Base-by-base conservation (phyloP, 768 basidiomycete species). In the Tulasnella sp. region DNA sequence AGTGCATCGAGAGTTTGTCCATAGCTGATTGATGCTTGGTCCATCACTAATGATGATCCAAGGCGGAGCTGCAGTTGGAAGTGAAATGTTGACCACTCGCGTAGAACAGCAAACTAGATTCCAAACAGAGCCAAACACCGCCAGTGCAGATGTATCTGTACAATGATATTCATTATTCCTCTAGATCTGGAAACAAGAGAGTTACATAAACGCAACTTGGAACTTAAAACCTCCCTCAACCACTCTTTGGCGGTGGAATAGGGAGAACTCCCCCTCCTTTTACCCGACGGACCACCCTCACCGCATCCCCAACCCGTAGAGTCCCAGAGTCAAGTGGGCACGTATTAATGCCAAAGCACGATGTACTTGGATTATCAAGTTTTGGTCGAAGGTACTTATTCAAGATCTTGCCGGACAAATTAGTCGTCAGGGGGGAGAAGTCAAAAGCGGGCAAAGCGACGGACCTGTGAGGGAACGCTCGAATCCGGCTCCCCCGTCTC, bases 361-460 rank as follows among this genome's bases (percentile, higher is more conserved):
- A 87, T 81, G 87, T 88, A 85, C 86, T 84, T 80, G 87, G 87
- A 1, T 86, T 82, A 31, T 79, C 83, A 0, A 89, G 88, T 83
- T 92, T 90, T 75, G 92, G 77, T 24, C 91, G 90, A 40, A 93
- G 89, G 84, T 92, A 91, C 86, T 92, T 93, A 89, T 91, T 91
- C 14, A 94, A 83, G 9, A 91, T 89, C 85, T 94, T 24, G 93
- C 18, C 8, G 21, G n/a, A 68, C 16, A 36, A 10, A 68, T 0
- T 68, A 68, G 34, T 4, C 14, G 62, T 68, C 6, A 68, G 62
- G 27, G 14, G 4, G 10, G 31, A 44, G 44, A 44, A 68, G 27
- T 19, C 18, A 68, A 62, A 68, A 34, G 56, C 56, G n/a, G 12
- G 18, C 31, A 16, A 19, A 68, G 31, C 10, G 62, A 68, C 62